Base-by-base conservation (phyloP, 2,329 filamentous ascomycete genomes). In the Lachnellula occidentalis region DNA sequence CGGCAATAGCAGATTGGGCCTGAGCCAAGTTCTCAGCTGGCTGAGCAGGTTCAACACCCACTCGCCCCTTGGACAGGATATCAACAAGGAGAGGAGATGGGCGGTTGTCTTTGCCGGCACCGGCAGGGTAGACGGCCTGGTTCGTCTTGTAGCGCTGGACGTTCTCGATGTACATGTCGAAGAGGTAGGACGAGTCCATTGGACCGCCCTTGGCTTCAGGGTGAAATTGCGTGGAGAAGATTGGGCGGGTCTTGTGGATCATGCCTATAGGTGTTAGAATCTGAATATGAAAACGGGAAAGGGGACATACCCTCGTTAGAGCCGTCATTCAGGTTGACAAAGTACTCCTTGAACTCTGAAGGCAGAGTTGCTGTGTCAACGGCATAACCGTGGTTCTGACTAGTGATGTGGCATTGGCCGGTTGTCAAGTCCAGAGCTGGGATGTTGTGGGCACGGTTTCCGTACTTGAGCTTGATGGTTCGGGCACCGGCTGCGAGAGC, bases 201-300 rank as follows among this genome's bases (percentile, higher is more conserved):
- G 94, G 94, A 52, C 94, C 94, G 58, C 94, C 94, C 80, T 96
- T 96, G 64, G 94, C 94, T 76, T 99, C 94, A 15, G 94, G 94
- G 71, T 99, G 94, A 85, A 99, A 99, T 74, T 99, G 94, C 22
- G 92, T 96, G 61, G 89, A 92, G 81, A 99, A 97, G 71, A 99
- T 99, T 59, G 94, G 94, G 36, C 92, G 89, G 55, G 88, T 88
- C 75, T 88, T 91, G 81, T 99, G 94, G 71, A 96, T 91, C 84
- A 99, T 90, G 57, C 88, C 78, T 76, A 45, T 19, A 19, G 31
- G 49, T 50, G 21, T 68, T 48, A 46, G 36, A 55, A 41, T 55
- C 37, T 39, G 31, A 41, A 9, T 6, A 42, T 9, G 2, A 3
- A 27, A 14, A n/a, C 45, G 14, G 14, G 9, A 17, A 24, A 17